Conservation (phyloP, 1,284 basidiomycete species). For the Irpex sp. region DNA sequence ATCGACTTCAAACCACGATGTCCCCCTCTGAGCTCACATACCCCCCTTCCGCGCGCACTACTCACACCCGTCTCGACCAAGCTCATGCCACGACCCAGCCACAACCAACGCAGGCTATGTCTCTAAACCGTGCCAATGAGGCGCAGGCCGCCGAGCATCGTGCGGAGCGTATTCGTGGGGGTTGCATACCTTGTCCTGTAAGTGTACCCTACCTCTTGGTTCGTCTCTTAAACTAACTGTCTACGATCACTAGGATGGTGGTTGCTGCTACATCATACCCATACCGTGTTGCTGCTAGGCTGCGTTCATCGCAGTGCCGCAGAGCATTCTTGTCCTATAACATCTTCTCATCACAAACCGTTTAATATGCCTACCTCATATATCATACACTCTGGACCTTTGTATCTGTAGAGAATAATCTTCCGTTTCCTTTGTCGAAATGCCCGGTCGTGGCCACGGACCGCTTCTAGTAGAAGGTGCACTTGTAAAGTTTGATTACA, state of each 20-base stretch:
- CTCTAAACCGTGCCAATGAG: background rate
- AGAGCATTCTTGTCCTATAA: too few species aligned
- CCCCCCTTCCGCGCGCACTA: slow-evolving; percentile 8
- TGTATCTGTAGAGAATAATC: too few species aligned
- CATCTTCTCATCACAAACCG: too few species aligned
- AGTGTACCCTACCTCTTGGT: background rate
- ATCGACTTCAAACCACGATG: background rate
- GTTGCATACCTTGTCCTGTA: slow-evolving; percentile 15
- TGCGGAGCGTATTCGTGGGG: slow-evolving; percentile 13
- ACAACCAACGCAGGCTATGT: background rate
- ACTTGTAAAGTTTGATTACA: too few species aligned
- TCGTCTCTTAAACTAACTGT: background rate
- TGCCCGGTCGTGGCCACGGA: too few species aligned
- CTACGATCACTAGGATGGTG: slow-evolving; percentile 5
- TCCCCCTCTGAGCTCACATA: background rate
- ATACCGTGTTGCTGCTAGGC: slow-evolving; percentile 11
- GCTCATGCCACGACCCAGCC: slow-evolving; percentile 5
- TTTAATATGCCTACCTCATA: too few species aligned
- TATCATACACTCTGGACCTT: too few species aligned
- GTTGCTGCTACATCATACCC: slow-evolving; percentile 13
- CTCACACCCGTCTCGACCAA: background rate
- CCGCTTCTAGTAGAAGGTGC: too few species aligned
- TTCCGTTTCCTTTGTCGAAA: too few species aligned
- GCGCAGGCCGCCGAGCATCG: background rate
- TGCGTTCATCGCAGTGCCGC: too few species aligned